Evolutionary conservation across 805 yeast species (phyloP), one percentile per base, ranked within the genome.

Genomic region (Zygosaccharomyces bisporus): DNA sequence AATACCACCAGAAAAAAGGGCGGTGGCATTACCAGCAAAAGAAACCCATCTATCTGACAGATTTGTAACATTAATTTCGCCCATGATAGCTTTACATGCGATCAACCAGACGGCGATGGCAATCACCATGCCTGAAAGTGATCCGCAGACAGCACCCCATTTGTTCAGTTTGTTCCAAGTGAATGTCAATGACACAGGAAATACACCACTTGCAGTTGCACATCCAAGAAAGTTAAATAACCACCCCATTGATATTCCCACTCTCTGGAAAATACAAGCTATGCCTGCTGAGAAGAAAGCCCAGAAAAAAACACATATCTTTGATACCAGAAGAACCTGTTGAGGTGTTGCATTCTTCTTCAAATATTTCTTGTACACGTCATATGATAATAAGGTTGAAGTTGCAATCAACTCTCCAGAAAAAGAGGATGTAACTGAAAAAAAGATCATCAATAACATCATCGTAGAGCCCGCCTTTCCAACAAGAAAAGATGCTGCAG

Each of bases 401-500:
- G 70, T 56, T 5, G 73, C 73, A 52, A 70, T 69, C 39, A 70
- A 50, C 46, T 70, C 74, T 39, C 71, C 72, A 21, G 72, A 64
- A 37, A 68, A 61, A 2, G 75, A 67, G 2, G 73, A 67, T 4
- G 73, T 68, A 3, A 69, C 73, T 1, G 73, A 67, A 30, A 70
- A 52, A 60, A 70, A 71, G 4, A 69, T 57, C 73, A 72, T 71
- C 29, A 72, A 44, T 24, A 73, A 47, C 10, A 68, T 73, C 34
- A 70, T 60, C 2, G 61, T 67, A 4, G 73, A 69, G 4, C 77
- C 77, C 14, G 67, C 66, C 37, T 60, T 64, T n/a, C 76, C 77
- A 29, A 72, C 47, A 4, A 73, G 60, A 47, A 64, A 66, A 17
- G 64, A 58, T 12, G 72, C 68, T 5, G 73, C 64, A 34, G 73